phyloP scores from a whole-genome alignment of 1,139 yeast species.

The Blastobotrys apis region DNA sequence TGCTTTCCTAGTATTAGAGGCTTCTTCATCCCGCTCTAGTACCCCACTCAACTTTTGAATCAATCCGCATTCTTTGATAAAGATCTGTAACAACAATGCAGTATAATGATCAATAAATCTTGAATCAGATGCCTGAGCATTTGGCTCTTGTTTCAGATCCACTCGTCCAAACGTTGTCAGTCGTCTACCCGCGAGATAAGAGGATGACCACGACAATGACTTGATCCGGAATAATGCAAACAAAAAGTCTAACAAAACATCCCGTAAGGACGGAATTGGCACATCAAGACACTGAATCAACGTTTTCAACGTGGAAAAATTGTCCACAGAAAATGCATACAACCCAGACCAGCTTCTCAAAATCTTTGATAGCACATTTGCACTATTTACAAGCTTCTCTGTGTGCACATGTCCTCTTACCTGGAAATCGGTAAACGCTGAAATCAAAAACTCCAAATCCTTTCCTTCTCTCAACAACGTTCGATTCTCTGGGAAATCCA shows the following conservation, averaged over 20 bases:
- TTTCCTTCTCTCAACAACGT: slow-evolving; percentile 54
- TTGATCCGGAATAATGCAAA: slow-evolving; percentile 62
- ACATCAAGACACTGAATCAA: slow-evolving; percentile 60
- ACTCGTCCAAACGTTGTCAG: slow-evolving; percentile 31
- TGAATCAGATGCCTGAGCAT: slow-evolving; percentile 16
- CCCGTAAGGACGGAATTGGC: slow-evolving; percentile 54
- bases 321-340: slow-evolving; percentile 56
- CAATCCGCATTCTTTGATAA: slow-evolving; percentile 52
- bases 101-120: slow-evolving; percentile 50
- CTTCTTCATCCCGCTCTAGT: slow-evolving; percentile 46
- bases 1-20: slow-evolving; percentile 53
- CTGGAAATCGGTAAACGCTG: slow-evolving; percentile 60
- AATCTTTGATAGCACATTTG: slow-evolving; percentile 56
- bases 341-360: slow-evolving; percentile 78
- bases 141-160: slow-evolving; percentile 17
- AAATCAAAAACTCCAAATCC: slow-evolving; percentile 59
- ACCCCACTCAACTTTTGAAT: slow-evolving; percentile 47
- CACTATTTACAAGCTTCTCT: slow-evolving; percentile 58
- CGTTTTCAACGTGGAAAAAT: slow-evolving; percentile 54
- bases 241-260: slow-evolving; percentile 63
- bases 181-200: slow-evolving; percentile 37
- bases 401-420: slow-evolving; percentile 43
- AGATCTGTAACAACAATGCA: slow-evolving; percentile 51
- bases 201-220: slow-evolving; percentile 55
- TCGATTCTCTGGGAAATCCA: slow-evolving; percentile 60